Evolutionary conservation across 768 basidiomycete genomes (phyloP).

Genomic region (Boletus patriciae): DNA sequence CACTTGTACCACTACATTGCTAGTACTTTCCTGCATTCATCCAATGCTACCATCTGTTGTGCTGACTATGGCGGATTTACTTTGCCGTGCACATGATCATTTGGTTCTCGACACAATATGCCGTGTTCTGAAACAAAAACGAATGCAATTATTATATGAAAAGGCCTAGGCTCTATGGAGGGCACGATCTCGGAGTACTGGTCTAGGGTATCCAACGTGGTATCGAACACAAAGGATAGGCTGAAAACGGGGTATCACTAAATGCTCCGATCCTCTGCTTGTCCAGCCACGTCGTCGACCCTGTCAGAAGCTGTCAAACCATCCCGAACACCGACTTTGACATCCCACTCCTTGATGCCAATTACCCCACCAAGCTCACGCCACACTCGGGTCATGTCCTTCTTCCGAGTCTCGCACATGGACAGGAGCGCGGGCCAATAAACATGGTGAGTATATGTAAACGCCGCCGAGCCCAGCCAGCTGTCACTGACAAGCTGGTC

Average conservation of each 20-base stretch:
- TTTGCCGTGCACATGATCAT: too few species aligned
- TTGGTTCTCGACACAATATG: too few species aligned
- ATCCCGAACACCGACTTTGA: slow-evolving; percentile 45
- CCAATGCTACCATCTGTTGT: too few species aligned
- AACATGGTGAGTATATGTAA: slow-evolving; percentile 70
- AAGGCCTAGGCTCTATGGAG: neutral
- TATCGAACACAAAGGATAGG: neutral
- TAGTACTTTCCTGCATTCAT: too few species aligned
- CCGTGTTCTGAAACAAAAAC: neutral
- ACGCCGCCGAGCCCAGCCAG: slow-evolving; percentile 68
- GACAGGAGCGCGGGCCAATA: slow-evolving; percentile 71
- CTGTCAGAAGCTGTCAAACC: neutral
- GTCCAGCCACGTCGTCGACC: neutral
- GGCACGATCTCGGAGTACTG: neutral
- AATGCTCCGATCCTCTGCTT: slow-evolving; percentile 1
- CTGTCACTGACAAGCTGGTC: slow-evolving; percentile 68
- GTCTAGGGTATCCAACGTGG: neutral
- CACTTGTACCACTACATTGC: too few species aligned
- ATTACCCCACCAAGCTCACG: slow-evolving; percentile 61
- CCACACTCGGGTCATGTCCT: slow-evolving; percentile 62
- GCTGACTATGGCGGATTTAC: too few species aligned
- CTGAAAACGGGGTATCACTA: neutral
- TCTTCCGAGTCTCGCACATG: slow-evolving; percentile 51
- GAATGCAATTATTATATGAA: neutral
- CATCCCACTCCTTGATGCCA: slow-evolving; percentile 79